A percentile compares a stretch with the other conserved stretches of the same genome.
These are phyloP conservation scores for Fusarium nodosum DNA, from an alignment of 2,329 filamentous ascomycete species.

Conservation along the genomic window DNA sequence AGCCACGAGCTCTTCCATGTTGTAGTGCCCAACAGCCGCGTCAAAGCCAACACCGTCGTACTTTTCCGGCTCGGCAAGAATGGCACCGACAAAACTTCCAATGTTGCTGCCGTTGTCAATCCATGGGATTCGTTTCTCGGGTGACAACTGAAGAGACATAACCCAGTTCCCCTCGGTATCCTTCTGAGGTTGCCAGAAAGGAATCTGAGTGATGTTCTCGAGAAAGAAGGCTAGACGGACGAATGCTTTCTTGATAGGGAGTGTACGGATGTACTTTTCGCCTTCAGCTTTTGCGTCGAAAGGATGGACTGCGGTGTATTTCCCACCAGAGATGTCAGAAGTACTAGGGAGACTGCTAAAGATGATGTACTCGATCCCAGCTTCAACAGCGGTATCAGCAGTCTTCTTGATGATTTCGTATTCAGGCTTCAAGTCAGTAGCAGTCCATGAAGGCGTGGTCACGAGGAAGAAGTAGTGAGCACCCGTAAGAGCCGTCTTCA, in stretches of 20 bases:
- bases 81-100: conserved; percentile 59
- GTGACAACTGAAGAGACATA: conserved; percentile 37
- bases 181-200: conserved; percentile 50
- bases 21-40: conserved; percentile 58
- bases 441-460: conserved; percentile 59
- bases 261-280: conserved; percentile 64
- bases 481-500: conserved; percentile 58
- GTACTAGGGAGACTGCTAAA: conserved; percentile 57
- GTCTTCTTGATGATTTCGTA: conserved; percentile 57
- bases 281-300: conserved; percentile 68
- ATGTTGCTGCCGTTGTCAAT: conserved; percentile 61
- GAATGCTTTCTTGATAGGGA: conserved; percentile 61
- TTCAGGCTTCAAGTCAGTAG: conserved; percentile 52
- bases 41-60: conserved; percentile 60
- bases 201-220: conserved; percentile 53
- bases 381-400: conserved; percentile 56
- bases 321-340: conserved; percentile 54
- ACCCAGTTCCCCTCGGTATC: conserved; percentile 51
- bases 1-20: conserved; percentile 56
- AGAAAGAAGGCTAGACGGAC: conserved; percentile 60
- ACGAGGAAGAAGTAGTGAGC: conserved; percentile 65
- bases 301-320: conserved; percentile 52
- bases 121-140: conserved; percentile 56
- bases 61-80: conserved; percentile 59
- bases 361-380: conserved; percentile 56